Evolutionary conservation across 2,329 filamentous ascomycete genomes (phyloP).

Genomic region (Hypoxylon rubiginosum): DNA sequence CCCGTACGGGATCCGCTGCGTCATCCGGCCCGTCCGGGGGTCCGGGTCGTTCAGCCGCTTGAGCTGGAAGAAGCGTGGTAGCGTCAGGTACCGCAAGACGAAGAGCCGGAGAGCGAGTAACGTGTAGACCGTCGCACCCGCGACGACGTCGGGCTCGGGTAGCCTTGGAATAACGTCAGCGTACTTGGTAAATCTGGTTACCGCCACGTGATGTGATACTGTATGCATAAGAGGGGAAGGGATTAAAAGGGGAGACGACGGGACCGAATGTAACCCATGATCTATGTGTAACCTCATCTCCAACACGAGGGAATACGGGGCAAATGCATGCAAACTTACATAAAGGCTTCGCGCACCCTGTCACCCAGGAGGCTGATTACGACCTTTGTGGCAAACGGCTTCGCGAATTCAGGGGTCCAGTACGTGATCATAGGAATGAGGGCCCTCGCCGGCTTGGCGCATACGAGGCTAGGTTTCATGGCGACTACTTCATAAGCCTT

Average conservation of each 20-base stretch:
- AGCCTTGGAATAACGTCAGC: constrained; percentile 51
- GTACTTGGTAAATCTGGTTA: not conserved
- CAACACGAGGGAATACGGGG: not conserved
- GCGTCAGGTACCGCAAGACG: constrained; percentile 68
- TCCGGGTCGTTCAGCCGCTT: constrained; percentile 63
- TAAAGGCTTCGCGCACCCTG: constrained; percentile 73
- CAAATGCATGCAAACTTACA: constrained; percentile 59
- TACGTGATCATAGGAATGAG: constrained; percentile 73
- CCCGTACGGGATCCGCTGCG: constrained; percentile 63
- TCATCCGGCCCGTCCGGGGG: constrained; percentile 65
- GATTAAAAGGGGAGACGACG: not conserved
- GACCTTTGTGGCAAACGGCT: constrained; percentile 63
- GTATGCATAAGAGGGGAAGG: not conserved
- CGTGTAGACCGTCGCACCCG: constrained; percentile 58
- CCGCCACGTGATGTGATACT: not conserved
- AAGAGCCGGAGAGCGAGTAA: constrained; percentile 67
- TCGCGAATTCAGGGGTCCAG: constrained; percentile 61
- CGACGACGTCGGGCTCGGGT: constrained; percentile 58
- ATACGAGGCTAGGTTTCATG: constrained; percentile 68
- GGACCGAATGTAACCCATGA: not conserved
- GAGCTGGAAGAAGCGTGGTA: constrained; percentile 66
- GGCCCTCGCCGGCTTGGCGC: constrained; percentile 67
- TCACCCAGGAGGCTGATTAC: constrained; percentile 74
- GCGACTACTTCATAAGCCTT: constrained; percentile 68
- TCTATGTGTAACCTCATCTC: not conserved